Evolutionary conservation across 73 alveolate species (phyloP).

Genomic region (Paramecium sexaurelia): DNA sequence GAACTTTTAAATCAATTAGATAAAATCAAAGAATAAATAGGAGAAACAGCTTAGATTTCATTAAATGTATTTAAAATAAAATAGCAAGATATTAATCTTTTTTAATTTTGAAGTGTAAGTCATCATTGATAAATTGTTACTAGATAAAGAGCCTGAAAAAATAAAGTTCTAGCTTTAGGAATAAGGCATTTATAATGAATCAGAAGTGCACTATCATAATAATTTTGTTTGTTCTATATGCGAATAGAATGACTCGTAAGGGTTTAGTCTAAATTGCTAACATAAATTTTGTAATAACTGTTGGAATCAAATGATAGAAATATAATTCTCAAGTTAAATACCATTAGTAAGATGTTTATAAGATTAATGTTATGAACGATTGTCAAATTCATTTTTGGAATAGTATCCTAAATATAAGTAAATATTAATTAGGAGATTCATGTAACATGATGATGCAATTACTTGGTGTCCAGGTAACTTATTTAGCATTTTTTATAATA

Average conservation of each 20-base stretch:
- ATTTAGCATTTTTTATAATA: background rate
- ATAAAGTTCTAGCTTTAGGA: background rate
- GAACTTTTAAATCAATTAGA: background rate
- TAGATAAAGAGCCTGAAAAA: background rate
- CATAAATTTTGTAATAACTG: background rate
- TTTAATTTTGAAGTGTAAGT: background rate
- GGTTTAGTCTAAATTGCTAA: background rate
- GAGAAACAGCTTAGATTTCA: background rate
- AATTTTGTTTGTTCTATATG: background rate
- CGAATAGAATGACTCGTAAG: background rate
- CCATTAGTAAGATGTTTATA: background rate
- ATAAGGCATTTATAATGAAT: background rate
- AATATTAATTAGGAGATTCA: background rate
- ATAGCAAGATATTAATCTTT: background rate
- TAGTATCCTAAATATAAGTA: background rate
- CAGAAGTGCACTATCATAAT: background rate
- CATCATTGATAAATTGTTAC: background rate
- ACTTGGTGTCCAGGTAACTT: constrained; percentile 31
- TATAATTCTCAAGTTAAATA: background rate
- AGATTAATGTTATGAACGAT: background rate
- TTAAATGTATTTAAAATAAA: background rate
- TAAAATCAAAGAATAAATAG: background rate
- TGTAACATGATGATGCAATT: background rate
- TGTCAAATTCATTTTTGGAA: background rate
- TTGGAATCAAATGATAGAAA: constrained; percentile 5